phyloP scores from a whole-genome alignment of 2,329 filamentous ascomycete genomes.

The Nemania sp. region DNA sequence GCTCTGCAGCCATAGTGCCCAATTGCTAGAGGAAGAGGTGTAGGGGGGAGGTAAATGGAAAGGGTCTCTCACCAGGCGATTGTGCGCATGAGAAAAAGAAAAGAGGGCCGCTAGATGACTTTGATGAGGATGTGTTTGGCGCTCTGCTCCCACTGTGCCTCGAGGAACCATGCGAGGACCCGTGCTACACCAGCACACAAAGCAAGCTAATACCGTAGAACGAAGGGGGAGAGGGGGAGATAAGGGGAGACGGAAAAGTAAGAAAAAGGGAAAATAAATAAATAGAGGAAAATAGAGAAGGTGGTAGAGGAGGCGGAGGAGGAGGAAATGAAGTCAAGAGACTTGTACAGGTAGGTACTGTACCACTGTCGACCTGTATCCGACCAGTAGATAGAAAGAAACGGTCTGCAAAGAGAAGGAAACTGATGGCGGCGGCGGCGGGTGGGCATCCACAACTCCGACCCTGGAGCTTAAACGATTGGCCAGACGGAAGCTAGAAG shows the following conservation, averaged over 20 bases:
- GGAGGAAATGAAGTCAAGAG: conserved; percentile 26
- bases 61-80: conserved; percentile 34
- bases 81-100: conserved; percentile 26
- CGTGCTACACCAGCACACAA: conserved; percentile 5
- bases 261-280: neutral
- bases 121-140: conserved; percentile 7
- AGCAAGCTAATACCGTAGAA: neutral
- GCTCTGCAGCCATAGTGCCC: conserved; percentile 1
- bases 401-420: neutral
- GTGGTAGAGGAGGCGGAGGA: conserved; percentile 17
- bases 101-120: conserved; percentile 5
- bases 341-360: conserved; percentile 9
- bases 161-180: neutral
- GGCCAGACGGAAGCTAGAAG: conserved; percentile 18
- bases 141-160: conserved; percentile 9
- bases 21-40: neutral
- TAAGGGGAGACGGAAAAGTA: neutral
- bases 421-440: neutral
- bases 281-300: neutral
- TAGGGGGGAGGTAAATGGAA: neutral
- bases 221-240: too few relatives aligned
- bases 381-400: neutral
- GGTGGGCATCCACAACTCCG: conserved; percentile 33
- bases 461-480: conserved; percentile 36
- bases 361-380: neutral